These are phyloP conservation scores for Aspergillus alliaceus DNA, from an alignment of 2,329 filamentous ascomycete genomes.

Conservation along the genomic window DNA sequence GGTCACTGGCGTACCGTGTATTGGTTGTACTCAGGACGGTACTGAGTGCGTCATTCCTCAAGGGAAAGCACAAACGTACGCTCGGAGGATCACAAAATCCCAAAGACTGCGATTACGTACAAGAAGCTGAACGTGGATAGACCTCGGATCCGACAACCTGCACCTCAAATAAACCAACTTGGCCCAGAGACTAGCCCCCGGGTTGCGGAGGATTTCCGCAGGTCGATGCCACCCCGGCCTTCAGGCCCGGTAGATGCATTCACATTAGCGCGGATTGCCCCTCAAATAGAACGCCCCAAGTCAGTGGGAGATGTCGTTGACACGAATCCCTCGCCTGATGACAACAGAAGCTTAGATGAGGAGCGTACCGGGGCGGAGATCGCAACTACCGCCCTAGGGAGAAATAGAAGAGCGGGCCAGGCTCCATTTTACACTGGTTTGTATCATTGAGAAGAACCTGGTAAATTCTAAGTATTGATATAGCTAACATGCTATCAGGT, in stretches of 20 bases:
- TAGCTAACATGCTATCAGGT: neutral
- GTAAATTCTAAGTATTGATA: neutral
- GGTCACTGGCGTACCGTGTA: conserved; percentile 27
- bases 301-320: neutral
- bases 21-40: conserved; percentile 29
- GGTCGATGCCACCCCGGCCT: neutral
- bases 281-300: neutral
- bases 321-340: neutral
- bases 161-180: neutral
- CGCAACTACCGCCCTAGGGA: conserved; percentile 18
- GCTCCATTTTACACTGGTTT: conserved; percentile 15
- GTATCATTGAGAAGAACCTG: neutral
- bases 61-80: neutral
- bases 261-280: neutral
- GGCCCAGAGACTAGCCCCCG: neutral
- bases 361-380: conserved; percentile 24
- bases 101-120: neutral
- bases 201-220: neutral
- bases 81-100: neutral
- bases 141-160: neutral
- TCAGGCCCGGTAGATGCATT: neutral
- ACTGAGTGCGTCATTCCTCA: conserved; percentile 23
- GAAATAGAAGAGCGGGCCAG: conserved; percentile 13
- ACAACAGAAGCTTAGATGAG: conserved; percentile 13
- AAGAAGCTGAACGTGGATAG: neutral